phyloP scores from a whole-genome alignment of 2,329 filamentous ascomycete species.

The Pseudomassariella vexata region DNA sequence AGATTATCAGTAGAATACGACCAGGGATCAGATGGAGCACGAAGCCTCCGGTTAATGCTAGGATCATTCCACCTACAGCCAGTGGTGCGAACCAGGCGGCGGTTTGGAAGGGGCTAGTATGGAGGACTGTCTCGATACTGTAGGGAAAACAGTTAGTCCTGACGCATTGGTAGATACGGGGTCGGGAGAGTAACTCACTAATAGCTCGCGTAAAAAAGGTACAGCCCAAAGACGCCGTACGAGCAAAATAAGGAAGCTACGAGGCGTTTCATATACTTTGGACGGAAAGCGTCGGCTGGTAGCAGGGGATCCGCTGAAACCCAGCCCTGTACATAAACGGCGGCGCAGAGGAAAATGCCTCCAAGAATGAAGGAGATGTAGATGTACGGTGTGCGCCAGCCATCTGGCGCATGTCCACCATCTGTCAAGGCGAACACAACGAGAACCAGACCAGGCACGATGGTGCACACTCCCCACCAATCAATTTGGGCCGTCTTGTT shows the following conservation, averaged over 20 bases:
- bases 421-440: constrained; percentile 73
- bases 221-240: constrained; percentile 65
- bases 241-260: constrained; percentile 55
- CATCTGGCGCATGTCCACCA: constrained; percentile 59
- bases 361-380: constrained; percentile 60
- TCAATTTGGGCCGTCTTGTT: constrained; percentile 55
- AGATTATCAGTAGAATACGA: constrained; percentile 56
- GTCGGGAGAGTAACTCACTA: constrained; percentile 19
- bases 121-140: constrained; percentile 56
- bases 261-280: constrained; percentile 63
- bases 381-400: constrained; percentile 72
- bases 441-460: constrained; percentile 60
- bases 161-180: not conserved
- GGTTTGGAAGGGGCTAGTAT: constrained; percentile 53
- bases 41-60: constrained; percentile 58
- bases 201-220: constrained; percentile 60
- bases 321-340: constrained; percentile 69
- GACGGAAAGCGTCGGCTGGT: constrained; percentile 62
- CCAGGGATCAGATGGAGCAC: constrained; percentile 63
- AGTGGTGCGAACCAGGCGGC: constrained; percentile 67
- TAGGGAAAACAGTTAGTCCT: constrained; percentile 7
- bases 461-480: constrained; percentile 56
- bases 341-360: constrained; percentile 48
- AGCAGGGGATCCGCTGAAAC: constrained; percentile 63
- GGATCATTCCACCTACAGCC: constrained; percentile 60